Percentiles rank a stretch among this genome's conserved stretches.
Evolutionary conservation across 106 monocot species (phyloP).

Genomic region (Dactylorhiza incarnata): DNA sequence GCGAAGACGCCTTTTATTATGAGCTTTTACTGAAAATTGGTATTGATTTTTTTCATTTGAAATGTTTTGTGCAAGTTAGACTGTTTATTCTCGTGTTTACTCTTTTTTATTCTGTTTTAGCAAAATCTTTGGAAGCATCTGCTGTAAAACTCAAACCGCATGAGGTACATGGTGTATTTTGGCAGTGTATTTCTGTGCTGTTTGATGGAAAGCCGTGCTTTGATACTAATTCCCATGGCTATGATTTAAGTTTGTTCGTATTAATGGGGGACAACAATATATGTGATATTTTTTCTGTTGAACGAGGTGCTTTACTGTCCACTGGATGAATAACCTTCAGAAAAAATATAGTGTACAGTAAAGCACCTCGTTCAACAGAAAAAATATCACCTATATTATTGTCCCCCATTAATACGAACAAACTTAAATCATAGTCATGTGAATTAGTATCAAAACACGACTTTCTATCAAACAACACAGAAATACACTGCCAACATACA

Average conservation of each 20-base stretch:
- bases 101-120: too few species aligned
- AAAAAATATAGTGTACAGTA: conserved; percentile 52
- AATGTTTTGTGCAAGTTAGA: neutral
- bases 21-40: conserved; percentile 4
- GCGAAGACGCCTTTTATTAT: conserved; percentile 25
- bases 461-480: conserved; percentile 32
- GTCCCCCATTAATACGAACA: conserved; percentile 39
- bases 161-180: too few species aligned
- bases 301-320: too few species aligned
- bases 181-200: too few species aligned
- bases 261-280: too few species aligned
- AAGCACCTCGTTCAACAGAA: conserved; percentile 47
- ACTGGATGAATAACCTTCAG: conserved; percentile 37
- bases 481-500: conserved; percentile 54
- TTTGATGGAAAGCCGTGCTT: too few species aligned
- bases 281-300: too few species aligned
- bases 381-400: conserved; percentile 36
- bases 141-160: too few species aligned
- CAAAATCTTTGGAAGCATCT: too few species aligned
- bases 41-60: neutral
- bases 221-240: too few species aligned
- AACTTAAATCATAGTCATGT: conserved; percentile 8
- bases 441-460: conserved; percentile 10
- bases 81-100: too few species aligned
- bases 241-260: too few species aligned